Conservation (phyloP, 345 rosid genomes). For the Hibiscus tridactylites region DNA sequence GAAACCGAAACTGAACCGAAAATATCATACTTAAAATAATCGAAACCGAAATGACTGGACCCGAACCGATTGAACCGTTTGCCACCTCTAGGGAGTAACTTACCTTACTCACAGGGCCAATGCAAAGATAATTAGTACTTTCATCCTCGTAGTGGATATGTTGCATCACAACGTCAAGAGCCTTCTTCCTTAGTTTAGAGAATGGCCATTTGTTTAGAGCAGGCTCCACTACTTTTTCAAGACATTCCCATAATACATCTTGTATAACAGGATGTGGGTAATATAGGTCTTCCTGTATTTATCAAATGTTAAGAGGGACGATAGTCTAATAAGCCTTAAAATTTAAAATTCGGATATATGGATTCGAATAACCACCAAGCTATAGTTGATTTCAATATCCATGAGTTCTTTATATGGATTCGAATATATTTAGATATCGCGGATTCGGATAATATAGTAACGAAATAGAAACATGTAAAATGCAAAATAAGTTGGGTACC, state of each 20-base stretch:
- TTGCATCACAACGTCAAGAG: constrained; percentile 39
- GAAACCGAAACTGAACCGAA: no score
- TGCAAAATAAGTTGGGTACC: constrained; percentile 17
- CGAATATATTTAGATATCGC: no score
- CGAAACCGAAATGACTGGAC: no score
- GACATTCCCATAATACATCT: constrained; percentile 51
- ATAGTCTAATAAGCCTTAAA: background rate
- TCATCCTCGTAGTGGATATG: constrained; percentile 65
- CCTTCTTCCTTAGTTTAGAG: constrained; percentile 36
- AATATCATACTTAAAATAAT: no score
- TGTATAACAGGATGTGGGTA: constrained; percentile 44
- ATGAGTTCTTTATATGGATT: no score
- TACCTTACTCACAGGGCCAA: constrained; percentile 51
- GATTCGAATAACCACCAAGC: no score
- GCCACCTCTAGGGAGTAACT: no score
- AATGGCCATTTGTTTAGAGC: constrained; percentile 46
- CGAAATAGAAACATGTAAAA: no score
- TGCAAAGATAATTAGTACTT: constrained; percentile 37
- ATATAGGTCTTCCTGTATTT: constrained; percentile 50
- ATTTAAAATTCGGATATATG: no score
- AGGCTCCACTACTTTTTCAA: constrained; percentile 44
- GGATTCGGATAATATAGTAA: no score
- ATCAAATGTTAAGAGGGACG: background rate
- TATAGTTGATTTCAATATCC: no score
- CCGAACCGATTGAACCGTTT: no score